Evolutionary conservation across 371 early-diverging fungal species (phyloP).

Genomic region (Modicella reniformis): DNA sequence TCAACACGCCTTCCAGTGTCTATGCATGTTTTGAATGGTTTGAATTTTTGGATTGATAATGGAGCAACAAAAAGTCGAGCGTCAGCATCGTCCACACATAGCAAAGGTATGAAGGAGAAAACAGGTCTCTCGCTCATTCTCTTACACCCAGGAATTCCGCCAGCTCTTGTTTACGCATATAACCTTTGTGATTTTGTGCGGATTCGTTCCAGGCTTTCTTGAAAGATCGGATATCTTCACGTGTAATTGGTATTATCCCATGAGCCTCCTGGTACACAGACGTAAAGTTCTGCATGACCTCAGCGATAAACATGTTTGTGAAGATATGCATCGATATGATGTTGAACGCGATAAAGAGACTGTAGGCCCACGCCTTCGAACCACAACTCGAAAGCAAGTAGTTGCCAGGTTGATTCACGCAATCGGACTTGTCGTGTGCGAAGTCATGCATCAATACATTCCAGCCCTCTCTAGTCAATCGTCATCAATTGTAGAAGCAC

Average conservation of each 20-base stretch:
- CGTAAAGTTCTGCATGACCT: slow-evolving; percentile 78
- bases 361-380: slow-evolving; percentile 66
- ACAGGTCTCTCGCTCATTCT: too few species aligned
- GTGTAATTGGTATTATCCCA: slow-evolving; percentile 67
- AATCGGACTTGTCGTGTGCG: slow-evolving; percentile 68
- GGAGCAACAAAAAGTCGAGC: background rate
- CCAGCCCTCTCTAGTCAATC: slow-evolving; percentile 70
- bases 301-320: slow-evolving; percentile 76
- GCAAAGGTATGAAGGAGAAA: too few species aligned
- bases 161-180: slow-evolving; percentile 60
- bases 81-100: too few species aligned
- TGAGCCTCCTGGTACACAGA: slow-evolving; percentile 75
- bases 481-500: background rate
- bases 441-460: slow-evolving; percentile 78
- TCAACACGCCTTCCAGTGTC: slow-evolving; percentile 45
- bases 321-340: slow-evolving; percentile 83
- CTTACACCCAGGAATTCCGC: slow-evolving; percentile 60
- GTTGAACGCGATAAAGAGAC: slow-evolving; percentile 74
- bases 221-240: slow-evolving; percentile 75
- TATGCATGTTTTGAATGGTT: background rate
- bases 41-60: background rate
- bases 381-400: slow-evolving; percentile 77
- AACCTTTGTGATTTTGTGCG: slow-evolving; percentile 64
- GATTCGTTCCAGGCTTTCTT: slow-evolving; percentile 70
- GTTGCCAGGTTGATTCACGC: slow-evolving; percentile 61